Evolutionary conservation across 2,329 filamentous ascomycete genomes (phyloP).

Genomic region (Talaromyces sp.): DNA sequence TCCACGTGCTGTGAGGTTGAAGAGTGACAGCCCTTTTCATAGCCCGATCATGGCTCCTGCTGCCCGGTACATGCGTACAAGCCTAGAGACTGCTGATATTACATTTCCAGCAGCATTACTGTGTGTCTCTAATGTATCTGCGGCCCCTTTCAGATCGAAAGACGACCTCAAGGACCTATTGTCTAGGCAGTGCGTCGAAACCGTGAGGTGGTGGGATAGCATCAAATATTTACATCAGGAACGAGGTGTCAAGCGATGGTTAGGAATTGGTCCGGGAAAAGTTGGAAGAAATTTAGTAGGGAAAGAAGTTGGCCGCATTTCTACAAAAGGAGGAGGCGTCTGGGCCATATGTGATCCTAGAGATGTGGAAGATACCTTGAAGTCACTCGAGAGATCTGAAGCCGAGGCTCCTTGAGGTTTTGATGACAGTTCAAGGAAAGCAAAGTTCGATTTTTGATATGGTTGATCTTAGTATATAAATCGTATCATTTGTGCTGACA

Average conservation of each 20-base stretch:
- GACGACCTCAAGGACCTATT: slow-evolving; percentile 75
- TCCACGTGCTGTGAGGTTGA: slow-evolving; percentile 78
- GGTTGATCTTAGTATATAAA: neutral
- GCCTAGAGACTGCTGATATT: slow-evolving; percentile 64
- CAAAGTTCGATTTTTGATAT: neutral
- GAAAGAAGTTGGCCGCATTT: slow-evolving; percentile 84
- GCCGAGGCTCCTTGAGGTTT: slow-evolving; percentile 14
- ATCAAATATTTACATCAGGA: slow-evolving; percentile 86
- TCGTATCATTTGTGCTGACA: neutral
- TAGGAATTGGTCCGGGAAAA: slow-evolving; percentile 90
- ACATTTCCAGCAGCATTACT: slow-evolving; percentile 71
- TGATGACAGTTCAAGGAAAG: neutral
- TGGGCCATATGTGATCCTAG: slow-evolving; percentile 84
- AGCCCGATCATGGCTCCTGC: slow-evolving; percentile 88
- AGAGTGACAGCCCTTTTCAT: slow-evolving; percentile 87
- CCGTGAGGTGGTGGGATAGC: slow-evolving; percentile 90
- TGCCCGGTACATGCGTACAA: slow-evolving; percentile 65
- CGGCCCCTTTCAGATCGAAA: slow-evolving; percentile 68
- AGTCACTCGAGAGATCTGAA: slow-evolving; percentile 63
- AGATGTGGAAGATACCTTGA: slow-evolving; percentile 67
- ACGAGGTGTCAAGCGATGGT: slow-evolving; percentile 75
- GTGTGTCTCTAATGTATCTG: slow-evolving; percentile 83
- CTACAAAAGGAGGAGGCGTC: slow-evolving; percentile 82
- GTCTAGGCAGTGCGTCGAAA: slow-evolving; percentile 81
- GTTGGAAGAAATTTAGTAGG: slow-evolving; percentile 90